Percentiles rank a stretch among this genome's conserved stretches.
Evolutionary conservation across 257 asterid genomes (phyloP).

Genomic region (Solanum rostratum): DNA sequence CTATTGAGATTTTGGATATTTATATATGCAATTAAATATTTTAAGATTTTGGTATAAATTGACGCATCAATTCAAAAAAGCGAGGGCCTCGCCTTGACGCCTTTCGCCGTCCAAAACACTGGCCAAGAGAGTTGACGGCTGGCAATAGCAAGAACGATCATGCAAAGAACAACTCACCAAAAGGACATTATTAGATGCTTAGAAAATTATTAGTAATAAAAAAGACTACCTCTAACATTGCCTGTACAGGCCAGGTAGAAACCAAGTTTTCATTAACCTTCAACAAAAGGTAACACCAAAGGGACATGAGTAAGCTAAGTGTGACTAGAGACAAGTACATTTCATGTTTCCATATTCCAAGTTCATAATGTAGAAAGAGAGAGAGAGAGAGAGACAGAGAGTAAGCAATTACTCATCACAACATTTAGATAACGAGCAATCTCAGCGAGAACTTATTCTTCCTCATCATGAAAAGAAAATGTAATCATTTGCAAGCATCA

Average conservation of each 20-base stretch:
- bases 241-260: neutral
- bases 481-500: neutral
- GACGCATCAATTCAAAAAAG: too few relatives aligned
- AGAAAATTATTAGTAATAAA: neutral
- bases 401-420: neutral
- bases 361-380: neutral
- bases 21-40: too few relatives aligned
- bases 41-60: too few relatives aligned
- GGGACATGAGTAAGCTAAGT: neutral
- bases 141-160: neutral
- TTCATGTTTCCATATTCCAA: neutral
- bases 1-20: too few relatives aligned
- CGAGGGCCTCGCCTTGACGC: too few relatives aligned
- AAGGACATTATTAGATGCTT: neutral
- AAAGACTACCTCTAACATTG: neutral
- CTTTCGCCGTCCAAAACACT: too few relatives aligned
- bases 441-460: neutral
- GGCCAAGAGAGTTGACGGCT: neutral
- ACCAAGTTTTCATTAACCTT: neutral
- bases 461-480: neutral
- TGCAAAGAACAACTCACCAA: neutral
- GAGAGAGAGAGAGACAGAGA: neutral
- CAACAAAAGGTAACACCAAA: neutral
- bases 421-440: neutral
- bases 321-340: neutral